These are phyloP conservation scores for Phytopythium helicoides DNA, from an alignment of 352 stramenopile genomes.

Conservation along the genomic window DNA sequence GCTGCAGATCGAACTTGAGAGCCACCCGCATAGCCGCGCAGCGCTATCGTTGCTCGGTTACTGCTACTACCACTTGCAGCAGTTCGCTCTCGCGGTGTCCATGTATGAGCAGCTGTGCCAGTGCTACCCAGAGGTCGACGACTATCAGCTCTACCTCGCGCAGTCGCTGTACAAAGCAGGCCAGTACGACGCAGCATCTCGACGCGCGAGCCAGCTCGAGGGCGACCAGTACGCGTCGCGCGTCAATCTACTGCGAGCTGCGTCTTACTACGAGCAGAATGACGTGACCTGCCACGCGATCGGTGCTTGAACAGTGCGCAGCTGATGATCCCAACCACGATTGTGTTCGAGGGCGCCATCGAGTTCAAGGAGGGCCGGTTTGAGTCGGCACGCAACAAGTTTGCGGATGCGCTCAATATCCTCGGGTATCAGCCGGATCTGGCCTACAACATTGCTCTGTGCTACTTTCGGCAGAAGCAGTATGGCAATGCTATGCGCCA, in stretches of 20 bases:
- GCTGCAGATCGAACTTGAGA: conserved; percentile 91
- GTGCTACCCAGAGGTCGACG: conserved; percentile 92
- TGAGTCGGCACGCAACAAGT: conserved; percentile 88
- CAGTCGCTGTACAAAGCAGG: conserved; percentile 93
- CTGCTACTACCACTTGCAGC: conserved; percentile 96
- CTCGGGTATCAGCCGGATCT: conserved; percentile 92
- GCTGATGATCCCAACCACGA: conserved; percentile 91
- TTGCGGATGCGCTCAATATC: conserved; percentile 91
- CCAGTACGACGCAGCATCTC: conserved; percentile 77
- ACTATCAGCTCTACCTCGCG: conserved; percentile 96
- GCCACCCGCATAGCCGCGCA: conserved; percentile 91
- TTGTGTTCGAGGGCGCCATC: conserved; percentile 81
- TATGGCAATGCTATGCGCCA: conserved; percentile 90
- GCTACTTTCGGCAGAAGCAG: conserved; percentile 92
- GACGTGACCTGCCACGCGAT: conserved; percentile 90
- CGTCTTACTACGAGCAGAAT: conserved; percentile 96
- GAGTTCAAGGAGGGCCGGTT: conserved; percentile 89
- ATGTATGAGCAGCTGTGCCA: conserved; percentile 95
- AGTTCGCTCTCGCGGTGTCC: conserved; percentile 87
- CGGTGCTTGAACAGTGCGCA: conserved; percentile 91
- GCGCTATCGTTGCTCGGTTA: conserved; percentile 96
- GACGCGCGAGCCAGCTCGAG: conserved; percentile 79
- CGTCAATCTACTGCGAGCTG: conserved; percentile 81
- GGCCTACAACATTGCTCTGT: conserved; percentile 95
- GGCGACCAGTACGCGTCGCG: conserved; percentile 87